These are phyloP conservation scores for Vitis hybrid DNA, from an alignment of 177 flowering plant genomes.

Conservation along the genomic window DNA sequence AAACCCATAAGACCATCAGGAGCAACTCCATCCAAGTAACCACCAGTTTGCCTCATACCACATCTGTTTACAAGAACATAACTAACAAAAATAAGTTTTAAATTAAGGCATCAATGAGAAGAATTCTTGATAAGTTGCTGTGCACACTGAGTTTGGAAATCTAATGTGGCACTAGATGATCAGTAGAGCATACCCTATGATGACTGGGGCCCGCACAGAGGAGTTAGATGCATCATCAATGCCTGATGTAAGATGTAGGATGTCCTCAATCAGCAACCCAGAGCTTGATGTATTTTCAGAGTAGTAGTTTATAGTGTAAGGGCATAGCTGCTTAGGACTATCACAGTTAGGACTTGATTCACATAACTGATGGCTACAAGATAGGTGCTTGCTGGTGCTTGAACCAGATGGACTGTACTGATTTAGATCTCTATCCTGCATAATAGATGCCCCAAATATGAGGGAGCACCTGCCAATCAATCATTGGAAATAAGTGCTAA, in stretches of 20 bases:
- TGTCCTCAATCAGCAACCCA: conserved; percentile 82
- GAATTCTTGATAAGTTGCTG: neutral
- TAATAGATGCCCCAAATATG: conserved; percentile 92
- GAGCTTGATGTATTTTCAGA: conserved; percentile 77
- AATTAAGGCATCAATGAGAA: neutral
- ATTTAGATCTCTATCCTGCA: conserved; percentile 94
- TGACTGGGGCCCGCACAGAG: conserved; percentile 58
- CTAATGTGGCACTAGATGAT: neutral
- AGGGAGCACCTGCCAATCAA: conserved; percentile 99
- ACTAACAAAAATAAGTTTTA: neutral
- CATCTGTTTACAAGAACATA: conserved; percentile 52
- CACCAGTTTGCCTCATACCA: conserved; percentile 93
- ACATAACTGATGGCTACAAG: conserved; percentile 81
- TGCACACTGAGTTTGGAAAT: neutral
- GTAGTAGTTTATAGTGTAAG: conserved; percentile 59
- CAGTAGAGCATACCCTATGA: conserved; percentile 61
- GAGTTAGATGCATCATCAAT: conserved; percentile 28
- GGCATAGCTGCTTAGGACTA: conserved; percentile 66
- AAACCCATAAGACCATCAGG: conserved; percentile 98
- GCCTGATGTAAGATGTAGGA: conserved; percentile 62
- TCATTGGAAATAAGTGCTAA: conserved; percentile 93
- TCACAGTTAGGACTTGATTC: conserved; percentile 58
- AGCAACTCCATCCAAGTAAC: conserved; percentile 84
- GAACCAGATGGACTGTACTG: conserved; percentile 81
- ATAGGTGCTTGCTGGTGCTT: conserved; percentile 68